Conservation (phyloP, 2,329 filamentous ascomycete genomes). For the Fusarium torulosum region DNA sequence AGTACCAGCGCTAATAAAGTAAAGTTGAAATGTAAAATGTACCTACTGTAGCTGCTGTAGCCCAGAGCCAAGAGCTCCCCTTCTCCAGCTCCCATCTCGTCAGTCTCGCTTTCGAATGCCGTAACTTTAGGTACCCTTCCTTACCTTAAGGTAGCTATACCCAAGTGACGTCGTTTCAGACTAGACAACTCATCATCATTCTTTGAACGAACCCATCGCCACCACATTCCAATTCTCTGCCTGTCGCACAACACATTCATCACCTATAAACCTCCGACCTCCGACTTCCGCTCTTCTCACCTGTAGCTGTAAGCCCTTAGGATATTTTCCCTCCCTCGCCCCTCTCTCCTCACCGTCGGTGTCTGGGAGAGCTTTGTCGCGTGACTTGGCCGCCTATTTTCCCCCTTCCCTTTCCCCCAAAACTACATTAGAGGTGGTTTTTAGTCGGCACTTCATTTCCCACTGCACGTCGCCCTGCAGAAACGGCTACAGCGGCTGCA, state of each 20-base stretch:
- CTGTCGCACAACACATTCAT: conserved; percentile 33
- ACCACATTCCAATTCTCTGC: conserved; percentile 35
- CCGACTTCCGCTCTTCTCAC: background rate
- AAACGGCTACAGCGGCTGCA: conserved; percentile 9
- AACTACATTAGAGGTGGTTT: background rate
- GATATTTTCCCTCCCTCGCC: conserved; percentile 13
- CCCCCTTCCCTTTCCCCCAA: background rate
- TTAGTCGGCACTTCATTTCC: conserved; percentile 7
- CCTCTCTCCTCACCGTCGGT: conserved; percentile 6
- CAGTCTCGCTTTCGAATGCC: conserved; percentile 11
- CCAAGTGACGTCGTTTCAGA: conserved; percentile 38
- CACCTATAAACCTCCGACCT: conserved; percentile 3
- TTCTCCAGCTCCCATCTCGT: background rate
- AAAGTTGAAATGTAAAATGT: background rate
- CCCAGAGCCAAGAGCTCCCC: conserved; percentile 14
- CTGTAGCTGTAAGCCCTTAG: background rate
- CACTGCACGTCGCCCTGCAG: conserved; percentile 4
- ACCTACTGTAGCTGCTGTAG: background rate
- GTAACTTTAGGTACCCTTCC: background rate
- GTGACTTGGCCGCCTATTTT: conserved; percentile 27
- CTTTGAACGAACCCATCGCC: conserved; percentile 28
- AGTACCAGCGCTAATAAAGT: conserved; percentile 15
- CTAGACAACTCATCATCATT: conserved; percentile 20
- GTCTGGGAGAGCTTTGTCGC: conserved; percentile 28
- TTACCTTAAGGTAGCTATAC: background rate